A percentile compares a stretch with the other conserved stretches of the same genome.
These are phyloP conservation scores for Tricholoma matsutake DNA, from an alignment of 768 basidiomycete genomes.

Conservation along the genomic window DNA sequence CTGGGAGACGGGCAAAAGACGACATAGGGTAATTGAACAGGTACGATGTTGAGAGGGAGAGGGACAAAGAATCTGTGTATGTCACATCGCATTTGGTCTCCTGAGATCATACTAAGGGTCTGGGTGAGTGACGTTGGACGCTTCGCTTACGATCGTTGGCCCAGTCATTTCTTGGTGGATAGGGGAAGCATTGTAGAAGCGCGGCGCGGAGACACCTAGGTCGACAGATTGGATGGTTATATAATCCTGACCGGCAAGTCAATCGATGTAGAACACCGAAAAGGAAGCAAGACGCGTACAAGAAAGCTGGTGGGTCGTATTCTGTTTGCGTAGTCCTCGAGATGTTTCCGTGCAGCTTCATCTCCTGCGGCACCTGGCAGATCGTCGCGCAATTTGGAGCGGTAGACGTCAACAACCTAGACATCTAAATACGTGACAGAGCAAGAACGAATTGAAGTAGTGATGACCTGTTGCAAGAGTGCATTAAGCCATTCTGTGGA, in stretches of 20 bases:
- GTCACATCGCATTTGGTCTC: constrained; percentile 79
- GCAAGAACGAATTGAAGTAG: not conserved
- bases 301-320: constrained; percentile 68
- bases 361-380: constrained; percentile 71
- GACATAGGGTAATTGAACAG: constrained; percentile 82
- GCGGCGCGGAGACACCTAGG: constrained; percentile 78
- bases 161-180: constrained; percentile 28
- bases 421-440: not conserved
- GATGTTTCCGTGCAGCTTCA: constrained; percentile 73
- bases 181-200: constrained; percentile 66
- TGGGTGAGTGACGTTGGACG: not conserved
- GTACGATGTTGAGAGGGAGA: constrained; percentile 81
- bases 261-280: not conserved
- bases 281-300: constrained; percentile 41
- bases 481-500: constrained; percentile 91
- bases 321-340: constrained; percentile 81
- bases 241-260: constrained; percentile 54
- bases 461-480: constrained; percentile 71
- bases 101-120: constrained; percentile 34
- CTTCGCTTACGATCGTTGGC: constrained; percentile 28
- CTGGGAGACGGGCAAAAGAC: constrained; percentile 79
- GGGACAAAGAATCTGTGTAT: constrained; percentile 79
- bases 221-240: constrained; percentile 84
- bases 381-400: constrained; percentile 72
- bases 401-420: constrained; percentile 73